phyloP scores from a whole-genome alignment of 768 basidiomycete species.

The Podaxis pistillaris region DNA sequence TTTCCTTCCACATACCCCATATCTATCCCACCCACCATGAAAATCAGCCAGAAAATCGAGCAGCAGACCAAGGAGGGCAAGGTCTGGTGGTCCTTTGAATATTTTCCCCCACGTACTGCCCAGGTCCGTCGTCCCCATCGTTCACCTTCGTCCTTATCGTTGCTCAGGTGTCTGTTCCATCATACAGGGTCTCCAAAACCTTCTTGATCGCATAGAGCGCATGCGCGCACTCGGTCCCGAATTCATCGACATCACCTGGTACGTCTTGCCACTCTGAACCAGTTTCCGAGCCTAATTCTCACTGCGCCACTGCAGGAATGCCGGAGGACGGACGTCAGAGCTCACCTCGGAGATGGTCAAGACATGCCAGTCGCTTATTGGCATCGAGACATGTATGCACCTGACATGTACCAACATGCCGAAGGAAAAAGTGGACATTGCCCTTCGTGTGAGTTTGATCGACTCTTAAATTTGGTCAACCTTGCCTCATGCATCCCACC shows the following conservation, averaged over 20 bases:
- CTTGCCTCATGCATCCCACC: slow-evolving; percentile 4
- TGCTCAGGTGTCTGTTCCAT: slow-evolving; percentile 2
- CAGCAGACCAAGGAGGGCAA: slow-evolving; percentile 83
- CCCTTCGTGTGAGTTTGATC: slow-evolving; percentile 64
- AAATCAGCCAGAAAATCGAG: slow-evolving; percentile 91
- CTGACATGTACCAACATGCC: slow-evolving; percentile 99
- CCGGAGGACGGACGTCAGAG: slow-evolving; percentile 93
- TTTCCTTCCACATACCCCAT: slow-evolving; percentile 19
- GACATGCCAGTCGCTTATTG: slow-evolving; percentile 89
- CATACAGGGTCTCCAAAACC: slow-evolving; percentile 84
- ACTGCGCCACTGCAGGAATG: slow-evolving; percentile 64
- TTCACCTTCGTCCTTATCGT: background rate
- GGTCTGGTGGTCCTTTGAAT: slow-evolving; percentile 98
- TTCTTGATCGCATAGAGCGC: slow-evolving; percentile 97
- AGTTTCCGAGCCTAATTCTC: background rate
- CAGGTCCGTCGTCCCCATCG: slow-evolving; percentile 54
- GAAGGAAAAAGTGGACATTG: slow-evolving; percentile 90
- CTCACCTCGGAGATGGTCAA: slow-evolving; percentile 92
- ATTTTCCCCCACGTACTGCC: slow-evolving; percentile 94
- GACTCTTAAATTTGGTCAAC: slow-evolving; percentile 2
- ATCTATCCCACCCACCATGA: slow-evolving; percentile 54
- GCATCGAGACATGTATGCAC: slow-evolving; percentile 98
- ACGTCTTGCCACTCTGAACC: slow-evolving; percentile 15
- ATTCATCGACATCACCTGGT: slow-evolving; percentile 99
- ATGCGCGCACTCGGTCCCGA: slow-evolving; percentile 95